A percentile compares a stretch with the other conserved stretches of the same genome.
Evolutionary conservation across 164 flowering plant species (phyloP).

Genomic region (Saururus chinensis): DNA sequence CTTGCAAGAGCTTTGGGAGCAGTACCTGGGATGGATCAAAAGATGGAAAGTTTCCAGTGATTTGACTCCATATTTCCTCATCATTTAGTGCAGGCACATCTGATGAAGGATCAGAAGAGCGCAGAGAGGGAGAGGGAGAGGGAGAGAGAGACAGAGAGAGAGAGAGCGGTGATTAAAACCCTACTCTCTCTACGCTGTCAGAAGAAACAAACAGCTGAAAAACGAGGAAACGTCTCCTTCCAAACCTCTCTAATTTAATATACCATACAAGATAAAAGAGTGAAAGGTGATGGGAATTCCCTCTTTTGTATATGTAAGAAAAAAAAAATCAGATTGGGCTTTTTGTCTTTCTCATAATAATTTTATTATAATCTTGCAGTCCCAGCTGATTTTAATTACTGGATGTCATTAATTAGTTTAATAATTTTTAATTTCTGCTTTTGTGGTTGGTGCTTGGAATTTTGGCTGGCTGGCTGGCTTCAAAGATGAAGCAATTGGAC

Average conservation of each 20-base stretch:
- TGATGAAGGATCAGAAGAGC: slow-evolving; percentile 12
- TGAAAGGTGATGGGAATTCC: neutral
- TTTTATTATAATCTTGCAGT: neutral
- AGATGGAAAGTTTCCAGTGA: slow-evolving; percentile 30
- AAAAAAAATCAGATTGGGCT: no score
- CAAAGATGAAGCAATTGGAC: slow-evolving; percentile 19
- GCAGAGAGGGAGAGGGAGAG: slow-evolving; percentile 5
- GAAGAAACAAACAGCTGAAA: slow-evolving; percentile 52
- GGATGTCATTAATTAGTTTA: neutral
- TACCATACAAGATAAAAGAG: slow-evolving; percentile 1
- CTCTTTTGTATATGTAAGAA: no score
- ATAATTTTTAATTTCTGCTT: neutral
- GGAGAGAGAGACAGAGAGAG: slow-evolving; percentile 9
- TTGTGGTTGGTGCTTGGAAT: neutral
- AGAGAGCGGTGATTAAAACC: slow-evolving; percentile 8
- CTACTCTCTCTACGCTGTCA: neutral
- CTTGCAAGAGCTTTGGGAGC: neutral
- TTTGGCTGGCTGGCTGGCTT: slow-evolving; percentile 14
- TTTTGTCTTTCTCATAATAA: neutral
- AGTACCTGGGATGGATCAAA: slow-evolving; percentile 50
- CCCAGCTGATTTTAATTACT: neutral
- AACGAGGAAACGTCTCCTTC: slow-evolving; percentile 92
- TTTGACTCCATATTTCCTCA: slow-evolving; percentile 51
- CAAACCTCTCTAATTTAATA: slow-evolving; percentile 3
- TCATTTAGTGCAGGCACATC: slow-evolving; percentile 38